These are phyloP conservation scores for Phoma sp. DNA, from an alignment of 2,329 filamentous ascomycete species.

Conservation along the genomic window DNA sequence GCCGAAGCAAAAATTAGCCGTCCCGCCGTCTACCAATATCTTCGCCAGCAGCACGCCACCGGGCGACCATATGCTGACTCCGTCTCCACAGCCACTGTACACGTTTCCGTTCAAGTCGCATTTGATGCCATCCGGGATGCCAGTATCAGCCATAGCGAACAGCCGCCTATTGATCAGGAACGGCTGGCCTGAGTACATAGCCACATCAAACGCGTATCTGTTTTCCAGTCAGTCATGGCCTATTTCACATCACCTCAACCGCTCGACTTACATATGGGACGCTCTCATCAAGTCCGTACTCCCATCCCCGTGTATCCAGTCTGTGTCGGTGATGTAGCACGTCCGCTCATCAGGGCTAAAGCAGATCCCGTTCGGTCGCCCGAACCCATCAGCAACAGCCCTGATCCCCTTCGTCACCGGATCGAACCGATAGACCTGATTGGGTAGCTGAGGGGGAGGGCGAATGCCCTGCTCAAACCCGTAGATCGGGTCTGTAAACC, in stretches of 20 bases:
- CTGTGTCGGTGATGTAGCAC: conserved; percentile 53
- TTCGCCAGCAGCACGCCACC: conserved; percentile 52
- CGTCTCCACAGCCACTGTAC: conserved; percentile 57
- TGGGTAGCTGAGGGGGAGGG: conserved; percentile 29
- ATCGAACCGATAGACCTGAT: conserved; percentile 49
- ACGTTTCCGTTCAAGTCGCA: conserved; percentile 55
- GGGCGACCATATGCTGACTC: conserved; percentile 56
- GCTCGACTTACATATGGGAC: conserved; percentile 21
- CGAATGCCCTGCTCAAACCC: conserved; percentile 31
- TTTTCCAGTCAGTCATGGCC: neutral
- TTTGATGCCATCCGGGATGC: conserved; percentile 33
- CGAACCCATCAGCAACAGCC: conserved; percentile 48
- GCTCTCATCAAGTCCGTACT: conserved; percentile 17
- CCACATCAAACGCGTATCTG: conserved; percentile 32
- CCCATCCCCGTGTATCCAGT: conserved; percentile 28
- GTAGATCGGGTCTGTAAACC: conserved; percentile 54
- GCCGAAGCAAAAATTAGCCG: conserved; percentile 58
- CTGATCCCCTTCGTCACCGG: conserved; percentile 43
- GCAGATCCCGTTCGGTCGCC: conserved; percentile 52
- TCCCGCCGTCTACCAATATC: conserved; percentile 40
- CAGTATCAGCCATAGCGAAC: conserved; percentile 29
- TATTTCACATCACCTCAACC: no score
- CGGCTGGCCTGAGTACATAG: conserved; percentile 9
- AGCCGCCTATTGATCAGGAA: conserved; percentile 27
- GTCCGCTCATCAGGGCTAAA: conserved; percentile 49